Base-by-base conservation (phyloP, 2,329 filamentous ascomycete genomes). In the Xylariaceae sp. region DNA sequence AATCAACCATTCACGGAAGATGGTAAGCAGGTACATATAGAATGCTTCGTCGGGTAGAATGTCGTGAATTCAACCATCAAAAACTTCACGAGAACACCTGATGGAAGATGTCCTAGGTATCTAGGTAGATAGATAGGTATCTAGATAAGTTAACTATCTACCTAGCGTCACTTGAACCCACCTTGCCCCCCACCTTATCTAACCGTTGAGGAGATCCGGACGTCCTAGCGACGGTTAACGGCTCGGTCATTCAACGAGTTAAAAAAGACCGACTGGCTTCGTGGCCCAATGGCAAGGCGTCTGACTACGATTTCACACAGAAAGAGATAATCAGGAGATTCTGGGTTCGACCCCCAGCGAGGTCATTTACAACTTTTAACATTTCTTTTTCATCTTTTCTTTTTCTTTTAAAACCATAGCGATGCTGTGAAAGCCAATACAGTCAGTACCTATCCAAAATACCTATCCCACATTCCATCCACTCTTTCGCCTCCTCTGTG, bases 401-500 rank as follows among this genome's bases (percentile, higher is more conserved):
- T 11, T 46, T 29, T 34, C 12, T 6, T 44, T 44, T 29, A 29
- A 26, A 27, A 41, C 34, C 9, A 31, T 46, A 11, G 26, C n/a
- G 12, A 34, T 30, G 19, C 19, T 19, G 19, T 19, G 19, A 19
- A 19, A 19, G 19, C 19, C 19, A 19, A 19, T 19, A 19, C 19
- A 19, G 19, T 19, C 19, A 19, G 19, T 19, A 19, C 19, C 19
- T 19, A 19, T 19, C 19, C 19, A 19, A 19, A 19, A 19, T 2
- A 19, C 19, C 1, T 19, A 19, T 19, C 19, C 19, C 19, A 19
- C 70, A 0, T 74, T 74, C 79, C 79, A 81, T 64, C 79, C 79
- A 81, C 64, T 79, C 67, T 69, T 81, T 80, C 55, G 79, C 69
- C 59, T 76, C 75, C 68, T 84, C 80, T 4, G 73, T 66, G 58